Evolutionary conservation across 176 grass and related monocot genomes (phyloP).

Genomic region (Chrysopogon serrulatus): DNA sequence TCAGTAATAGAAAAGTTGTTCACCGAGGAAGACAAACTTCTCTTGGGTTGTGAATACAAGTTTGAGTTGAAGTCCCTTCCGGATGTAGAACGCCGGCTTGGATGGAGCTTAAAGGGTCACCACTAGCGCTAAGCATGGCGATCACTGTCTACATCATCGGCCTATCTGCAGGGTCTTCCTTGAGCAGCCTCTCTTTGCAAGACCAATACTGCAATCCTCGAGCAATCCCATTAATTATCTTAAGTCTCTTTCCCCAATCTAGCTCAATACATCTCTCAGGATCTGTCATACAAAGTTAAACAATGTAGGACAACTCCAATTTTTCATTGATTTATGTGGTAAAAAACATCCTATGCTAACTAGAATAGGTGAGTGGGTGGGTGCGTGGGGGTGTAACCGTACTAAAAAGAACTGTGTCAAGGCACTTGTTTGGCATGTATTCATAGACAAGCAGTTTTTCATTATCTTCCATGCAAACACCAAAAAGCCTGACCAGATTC

Average conservation of each 20-base stretch:
- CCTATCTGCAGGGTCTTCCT: constrained; percentile 48
- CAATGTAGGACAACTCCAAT: background rate
- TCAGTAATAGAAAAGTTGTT: constrained; percentile 55
- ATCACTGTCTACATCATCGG: constrained; percentile 54
- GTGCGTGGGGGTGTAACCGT: background rate
- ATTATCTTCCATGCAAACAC: no score
- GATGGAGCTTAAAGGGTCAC: constrained; percentile 44
- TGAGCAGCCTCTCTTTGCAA: no score
- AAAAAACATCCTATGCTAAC: background rate
- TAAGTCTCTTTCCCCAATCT: constrained; percentile 46
- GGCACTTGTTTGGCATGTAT: no score
- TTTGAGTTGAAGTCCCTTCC: constrained; percentile 11
- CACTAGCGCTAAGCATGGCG: constrained; percentile 48
- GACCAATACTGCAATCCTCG: constrained; percentile 82
- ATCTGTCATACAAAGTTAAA: constrained; percentile 23
- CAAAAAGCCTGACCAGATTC: constrained; percentile 83
- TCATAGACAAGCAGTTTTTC: no score
- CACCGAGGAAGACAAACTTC: constrained; percentile 27
- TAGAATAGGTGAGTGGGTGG: background rate
- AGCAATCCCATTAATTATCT: constrained; percentile 52
- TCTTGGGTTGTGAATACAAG: background rate
- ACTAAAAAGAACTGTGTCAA: constrained; percentile 78
- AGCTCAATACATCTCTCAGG: constrained; percentile 18
- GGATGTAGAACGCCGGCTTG: constrained; percentile 44
- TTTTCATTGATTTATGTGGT: background rate